Evolutionary conservation across 2,329 filamentous ascomycete genomes (phyloP).

Genomic region (Ascocoryne sarcoides): DNA sequence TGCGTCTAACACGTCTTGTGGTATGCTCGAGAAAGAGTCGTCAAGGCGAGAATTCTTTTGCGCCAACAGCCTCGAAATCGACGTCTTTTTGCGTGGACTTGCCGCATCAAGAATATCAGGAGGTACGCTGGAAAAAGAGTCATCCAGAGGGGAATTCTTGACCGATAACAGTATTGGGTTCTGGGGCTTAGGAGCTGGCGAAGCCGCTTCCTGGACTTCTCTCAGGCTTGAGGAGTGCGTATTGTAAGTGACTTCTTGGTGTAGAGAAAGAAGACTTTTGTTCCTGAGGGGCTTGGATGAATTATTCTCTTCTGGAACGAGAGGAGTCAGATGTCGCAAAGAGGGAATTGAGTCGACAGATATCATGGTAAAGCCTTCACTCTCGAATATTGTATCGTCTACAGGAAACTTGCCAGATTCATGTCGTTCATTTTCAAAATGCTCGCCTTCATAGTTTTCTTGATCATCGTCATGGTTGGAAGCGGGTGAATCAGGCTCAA

Average conservation of each 20-base stretch:
- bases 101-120: constrained; percentile 19
- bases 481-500: background rate
- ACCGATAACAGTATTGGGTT: constrained; percentile 13
- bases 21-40: constrained; percentile 16
- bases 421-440: constrained; percentile 29
- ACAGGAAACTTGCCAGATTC: constrained; percentile 32
- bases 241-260: constrained; percentile 11
- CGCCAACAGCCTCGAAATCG: constrained; percentile 10
- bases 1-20: constrained; percentile 15
- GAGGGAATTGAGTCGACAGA: constrained; percentile 45
- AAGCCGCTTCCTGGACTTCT: constrained; percentile 18
- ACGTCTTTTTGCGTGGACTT: constrained; percentile 14
- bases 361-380: constrained; percentile 50
- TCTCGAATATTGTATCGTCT: constrained; percentile 47
- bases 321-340: constrained; percentile 29
- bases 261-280: constrained; percentile 10
- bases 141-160: constrained; percentile 10
- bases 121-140: constrained; percentile 23
- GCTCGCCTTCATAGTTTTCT: constrained; percentile 6
- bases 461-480: constrained; percentile 1
- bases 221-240: constrained; percentile 22
- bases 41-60: constrained; percentile 3
- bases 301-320: constrained; percentile 3
- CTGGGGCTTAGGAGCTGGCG: constrained; percentile 10
- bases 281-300: constrained; percentile 5